Evolutionary conservation across 202 grass and related monocot species (phyloP), one percentile per base, ranked within the genome.

Genomic region (Panicum hallii): DNA sequence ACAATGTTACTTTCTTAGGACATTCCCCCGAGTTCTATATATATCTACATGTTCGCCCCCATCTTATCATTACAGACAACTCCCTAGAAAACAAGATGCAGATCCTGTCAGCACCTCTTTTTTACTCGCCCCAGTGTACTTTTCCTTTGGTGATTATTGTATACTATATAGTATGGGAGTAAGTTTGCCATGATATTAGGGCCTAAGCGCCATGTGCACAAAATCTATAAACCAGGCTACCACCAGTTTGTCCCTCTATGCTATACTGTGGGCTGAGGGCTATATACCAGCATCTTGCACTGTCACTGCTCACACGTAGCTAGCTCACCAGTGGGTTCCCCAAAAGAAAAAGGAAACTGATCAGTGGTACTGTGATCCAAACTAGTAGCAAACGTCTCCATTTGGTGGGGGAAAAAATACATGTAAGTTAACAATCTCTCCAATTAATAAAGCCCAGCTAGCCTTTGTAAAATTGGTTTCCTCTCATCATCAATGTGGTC

Each of bases 401-500:
- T 82, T 86, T 78, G 28, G 28, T 82, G 72, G 53, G 53, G 47
- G 6, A 9, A 42, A 32, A 60, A 72, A 66, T 60, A 75, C 41
- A 87, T 57, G 47, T 26, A 72, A 87, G 70, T 32, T 64, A 81
- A 50, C 14, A 49, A 85, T 63, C 28, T 72, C 40, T 82, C 38
- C 5, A 16, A 61, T 77, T 43, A 45, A 81, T 81, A 46, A 46
- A 79, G 12, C 73, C 60, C 56, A 66, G 63, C 70, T 70, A 73
- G 63, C 64, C 67, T 80, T 80, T 49, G 64, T 67, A 72, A 79
- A 75, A 77, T 76, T 75, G 85, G 85, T 72, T 87, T 73, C 46
- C 69, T 72, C 72, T 81, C 85, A 71, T 87, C 70, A 81, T 90
- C 83, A 67, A 66, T 32, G 89, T 84, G 85, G 85, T 91, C 85